Base-by-base conservation (phyloP, 2,329 filamentous ascomycete species). In the Cryphonectria radicalis region DNA sequence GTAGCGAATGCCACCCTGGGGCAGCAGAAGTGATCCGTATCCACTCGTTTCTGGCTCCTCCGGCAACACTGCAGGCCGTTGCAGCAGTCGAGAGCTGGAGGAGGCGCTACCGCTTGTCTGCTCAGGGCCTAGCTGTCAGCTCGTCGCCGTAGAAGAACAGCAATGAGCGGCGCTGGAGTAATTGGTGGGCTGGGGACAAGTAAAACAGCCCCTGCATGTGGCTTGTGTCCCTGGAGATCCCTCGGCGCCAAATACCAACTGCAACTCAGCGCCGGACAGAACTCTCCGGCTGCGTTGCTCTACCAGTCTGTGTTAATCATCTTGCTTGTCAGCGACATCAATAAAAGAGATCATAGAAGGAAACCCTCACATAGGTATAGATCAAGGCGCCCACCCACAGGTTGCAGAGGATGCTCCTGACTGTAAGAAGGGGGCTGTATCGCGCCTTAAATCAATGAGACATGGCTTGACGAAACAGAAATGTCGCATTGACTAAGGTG, bases 121-220 rank as follows among this genome's bases (percentile, higher is more conserved):
- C 65, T 69, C 46, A n/a, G 46, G 63, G 67, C 32, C 69, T 72
- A 65, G 68, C 59, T 65, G 57, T 32, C 25, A 19, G 25, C 55
- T 32, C 13, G 14, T 35, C 55, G 28, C 14, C 25, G 4, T 0
- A 8, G 25, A 35, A 35, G 55, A 28, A 59, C 53, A n/a, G 53
- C 22, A 22, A n/a, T 50, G 46, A 50, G 22, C n/a, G 46, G 46
- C 28, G 17, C 25, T 32, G 55, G 14, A 10, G 13, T 19, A 62
- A 62, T 70, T 72, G 70, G 70, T 60, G 46, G 64, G n/a, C 57
- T 35, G 40, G 28, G 6, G 63, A 10, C 32, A 70, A 65, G n/a
- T 10, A n/a, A 50, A 50, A 3, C n/a, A 14, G 67, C 64, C 68
- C 67, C 70, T 72, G 70, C 55, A 42, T 32, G 32, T 63, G 37